Evolutionary conservation across 768 basidiomycete species (phyloP), one percentile per base, ranked within the genome.

Genomic region (Chalciporus sphaerocephalus): DNA sequence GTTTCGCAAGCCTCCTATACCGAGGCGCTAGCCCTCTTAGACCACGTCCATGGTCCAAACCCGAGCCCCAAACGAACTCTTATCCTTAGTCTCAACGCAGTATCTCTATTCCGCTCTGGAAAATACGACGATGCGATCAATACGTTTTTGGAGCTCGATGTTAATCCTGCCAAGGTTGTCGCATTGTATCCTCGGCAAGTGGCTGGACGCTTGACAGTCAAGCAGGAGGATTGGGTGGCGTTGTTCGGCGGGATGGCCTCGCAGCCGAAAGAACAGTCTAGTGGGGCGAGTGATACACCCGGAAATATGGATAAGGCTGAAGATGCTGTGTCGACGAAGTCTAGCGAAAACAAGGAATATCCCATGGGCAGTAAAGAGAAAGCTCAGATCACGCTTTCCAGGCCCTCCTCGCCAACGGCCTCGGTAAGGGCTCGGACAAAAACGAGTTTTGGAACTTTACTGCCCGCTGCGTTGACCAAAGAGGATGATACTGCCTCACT

Each of bases 161-260:
- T 93, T 54, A 94, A 94, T 57, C 96, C 96, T 0, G 91, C 94
- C 0, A 92, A 93, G 58, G 90, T 99, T 3, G 76, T 98, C 17
- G 86, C 93, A 2, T 69, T 98, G 6, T 99, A 91, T 64, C 88
- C 91, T 0, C 81, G 87, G 27, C 72, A 74, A 11, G 78, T 98
- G 3, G 78, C 92, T 1, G 95, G 95, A 6, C 75, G 88, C 24
- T 66, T 97, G 7, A 72, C 82, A 5, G 78, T 86, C 0, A 78
- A 83, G 10, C 75, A 69, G 35, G 83, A 84, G 1, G 68, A 73
- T 6, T 93, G 92, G 88, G 84, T 95, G 58, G 71, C 75, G 5
- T 67, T 94, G 3, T 96, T 89, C 60, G 94, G 92, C 5, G 95
- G 94, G 2, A 83, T 80, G 59, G 54, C 49, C 55, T 50, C 44